phyloP scores from a whole-genome alignment of 768 basidiomycete species.

The Rubroboletus pulcherrimus region DNA sequence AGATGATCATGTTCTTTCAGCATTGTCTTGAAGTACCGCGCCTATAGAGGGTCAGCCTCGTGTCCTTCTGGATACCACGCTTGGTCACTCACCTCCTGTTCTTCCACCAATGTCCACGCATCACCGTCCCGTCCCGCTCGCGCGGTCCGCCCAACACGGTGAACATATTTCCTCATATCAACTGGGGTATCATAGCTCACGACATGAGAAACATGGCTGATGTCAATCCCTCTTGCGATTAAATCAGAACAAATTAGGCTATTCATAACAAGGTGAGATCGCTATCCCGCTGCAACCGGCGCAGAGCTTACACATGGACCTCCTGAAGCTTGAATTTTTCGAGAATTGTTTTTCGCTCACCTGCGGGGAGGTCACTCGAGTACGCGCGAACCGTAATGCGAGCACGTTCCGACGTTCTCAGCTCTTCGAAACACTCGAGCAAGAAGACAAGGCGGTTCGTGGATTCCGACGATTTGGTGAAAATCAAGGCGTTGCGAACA shows the following conservation, averaged over 20 bases:
- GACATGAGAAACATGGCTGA: conserved; percentile 88
- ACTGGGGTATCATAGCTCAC: conserved; percentile 94
- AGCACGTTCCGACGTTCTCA: conserved; percentile 25
- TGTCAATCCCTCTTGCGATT: conserved; percentile 93
- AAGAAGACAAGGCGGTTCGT: conserved; percentile 77
- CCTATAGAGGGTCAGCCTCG: conserved; percentile 41
- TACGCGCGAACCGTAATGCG: conserved; percentile 61
- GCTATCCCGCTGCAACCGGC: background rate
- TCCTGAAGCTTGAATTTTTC: conserved; percentile 78
- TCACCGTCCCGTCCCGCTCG: conserved; percentile 84
- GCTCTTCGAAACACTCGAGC: conserved; percentile 75
- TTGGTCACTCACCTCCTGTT: conserved; percentile 65
- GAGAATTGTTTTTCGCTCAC: conserved; percentile 73
- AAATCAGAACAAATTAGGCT: conserved; percentile 97
- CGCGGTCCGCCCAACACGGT: conserved; percentile 94
- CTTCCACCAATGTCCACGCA: conserved; percentile 95
- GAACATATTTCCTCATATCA: conserved; percentile 98
- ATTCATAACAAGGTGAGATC: conserved; percentile 4
- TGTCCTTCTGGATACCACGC: background rate
- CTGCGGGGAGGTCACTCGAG: conserved; percentile 76
- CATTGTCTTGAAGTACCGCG: conserved; percentile 84
- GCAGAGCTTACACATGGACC: conserved; percentile 68
- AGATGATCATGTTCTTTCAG: conserved; percentile 69
- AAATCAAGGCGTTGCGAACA: conserved; percentile 76
- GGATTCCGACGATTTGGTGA: conserved; percentile 96